These are phyloP conservation scores for Cladosporium oxysporum DNA, from an alignment of 2,329 filamentous ascomycete species.

Conservation along the genomic window DNA sequence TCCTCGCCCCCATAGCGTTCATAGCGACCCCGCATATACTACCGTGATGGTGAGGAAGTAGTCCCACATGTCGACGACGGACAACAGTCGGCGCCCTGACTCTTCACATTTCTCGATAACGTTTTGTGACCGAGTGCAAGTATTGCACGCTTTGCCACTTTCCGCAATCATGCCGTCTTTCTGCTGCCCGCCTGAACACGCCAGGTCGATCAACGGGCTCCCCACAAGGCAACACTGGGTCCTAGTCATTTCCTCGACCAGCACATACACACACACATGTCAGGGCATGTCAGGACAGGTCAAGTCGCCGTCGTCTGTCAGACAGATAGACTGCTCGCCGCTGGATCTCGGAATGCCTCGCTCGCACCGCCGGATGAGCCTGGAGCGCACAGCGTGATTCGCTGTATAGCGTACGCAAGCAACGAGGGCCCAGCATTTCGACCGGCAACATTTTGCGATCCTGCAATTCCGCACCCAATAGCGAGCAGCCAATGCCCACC, in stretches of 20 bases:
- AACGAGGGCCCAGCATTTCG: constrained; percentile 21
- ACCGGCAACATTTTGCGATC: constrained; percentile 18
- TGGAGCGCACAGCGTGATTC: constrained; percentile 3
- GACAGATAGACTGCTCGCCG: neutral
- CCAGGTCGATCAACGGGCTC: neutral
- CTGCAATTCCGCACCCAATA: constrained; percentile 23
- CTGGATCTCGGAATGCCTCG: neutral
- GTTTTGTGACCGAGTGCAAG: neutral
- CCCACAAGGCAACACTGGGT: neutral
- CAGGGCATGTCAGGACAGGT: neutral
- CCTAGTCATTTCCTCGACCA: neutral
- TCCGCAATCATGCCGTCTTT: constrained; percentile 9
- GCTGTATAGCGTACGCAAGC: neutral
- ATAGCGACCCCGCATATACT: constrained; percentile 11
- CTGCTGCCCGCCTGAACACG: neutral
- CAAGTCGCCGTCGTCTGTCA: neutral
- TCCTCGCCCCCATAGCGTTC: neutral
- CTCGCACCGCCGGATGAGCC: constrained; percentile 11
- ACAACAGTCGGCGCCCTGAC: neutral
- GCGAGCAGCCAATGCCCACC: constrained; percentile 18
- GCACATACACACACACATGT: neutral
- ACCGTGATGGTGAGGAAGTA: constrained; percentile 1
- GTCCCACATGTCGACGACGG: constrained; percentile 3
- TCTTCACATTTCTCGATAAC: neutral
- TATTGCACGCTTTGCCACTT: neutral